These are phyloP conservation scores for Saturnispora zaruensis DNA, from an alignment of 805 yeast species.

Conservation along the genomic window DNA sequence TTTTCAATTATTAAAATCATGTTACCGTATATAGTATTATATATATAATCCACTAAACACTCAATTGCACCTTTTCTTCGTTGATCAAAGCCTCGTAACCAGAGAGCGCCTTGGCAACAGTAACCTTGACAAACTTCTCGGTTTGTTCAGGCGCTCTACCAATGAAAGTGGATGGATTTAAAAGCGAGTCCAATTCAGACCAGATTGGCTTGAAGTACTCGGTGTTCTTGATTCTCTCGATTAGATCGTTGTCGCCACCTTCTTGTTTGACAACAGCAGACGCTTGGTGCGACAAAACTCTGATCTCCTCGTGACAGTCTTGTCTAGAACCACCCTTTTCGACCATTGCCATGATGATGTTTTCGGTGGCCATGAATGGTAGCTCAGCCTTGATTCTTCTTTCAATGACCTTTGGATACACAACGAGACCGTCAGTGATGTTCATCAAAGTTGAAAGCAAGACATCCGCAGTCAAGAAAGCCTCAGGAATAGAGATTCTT, in stretches of 20 bases:
- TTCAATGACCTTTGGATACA: conserved; percentile 97
- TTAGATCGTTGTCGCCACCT: conserved; percentile 97
- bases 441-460: conserved; percentile 80
- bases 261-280: conserved; percentile 94
- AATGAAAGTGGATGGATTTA: conserved; percentile 90
- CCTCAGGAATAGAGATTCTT: conserved; percentile 93
- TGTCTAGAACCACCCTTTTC: conserved; percentile 97
- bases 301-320: conserved; percentile 95
- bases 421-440: conserved; percentile 92
- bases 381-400: conserved; percentile 90
- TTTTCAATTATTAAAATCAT: too few species aligned
- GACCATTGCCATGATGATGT: conserved; percentile 99
- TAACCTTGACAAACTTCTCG: conserved; percentile 78
- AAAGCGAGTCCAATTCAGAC: conserved; percentile 66
- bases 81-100: conserved; percentile 55
- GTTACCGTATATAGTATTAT: too few species aligned
- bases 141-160: conserved; percentile 99
- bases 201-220: conserved; percentile 84
- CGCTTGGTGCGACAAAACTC: conserved; percentile 96
- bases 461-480: conserved; percentile 93
- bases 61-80: conserved; percentile 63
- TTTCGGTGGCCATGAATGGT: conserved; percentile 99
- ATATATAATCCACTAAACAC: conserved; percentile 57
- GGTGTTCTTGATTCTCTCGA: conserved; percentile 73
- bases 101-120: conserved; percentile 74